Conservation (phyloP, 73 alveolate species). For the Tetrahymena borealis region DNA sequence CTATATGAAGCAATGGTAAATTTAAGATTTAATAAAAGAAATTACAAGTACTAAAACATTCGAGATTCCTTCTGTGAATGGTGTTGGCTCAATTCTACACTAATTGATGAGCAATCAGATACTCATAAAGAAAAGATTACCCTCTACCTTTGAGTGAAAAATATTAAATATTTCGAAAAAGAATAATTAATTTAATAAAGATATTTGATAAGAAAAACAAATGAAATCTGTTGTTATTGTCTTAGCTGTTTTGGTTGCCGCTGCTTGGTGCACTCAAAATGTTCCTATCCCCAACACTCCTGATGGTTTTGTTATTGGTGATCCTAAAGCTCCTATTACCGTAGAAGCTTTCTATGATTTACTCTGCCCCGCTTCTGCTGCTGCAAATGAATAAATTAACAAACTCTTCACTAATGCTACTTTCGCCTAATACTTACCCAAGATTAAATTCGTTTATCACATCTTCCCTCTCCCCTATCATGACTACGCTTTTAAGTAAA, state of each 20-base stretch:
- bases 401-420: slow-evolving; percentile 5
- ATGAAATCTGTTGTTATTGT: neutral
- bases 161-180: neutral
- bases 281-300: neutral
- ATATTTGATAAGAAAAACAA: neutral
- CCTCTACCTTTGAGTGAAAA: neutral
- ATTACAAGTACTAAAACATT: neutral
- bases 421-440: slow-evolving; percentile 14
- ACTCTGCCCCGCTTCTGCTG: slow-evolving; percentile 32
- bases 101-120: neutral
- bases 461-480: slow-evolving; percentile 42
- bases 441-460: slow-evolving; percentile 14
- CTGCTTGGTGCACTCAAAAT: neutral
- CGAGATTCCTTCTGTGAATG: neutral
- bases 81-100: neutral
- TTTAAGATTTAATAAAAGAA: neutral
- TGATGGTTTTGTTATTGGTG: neutral
- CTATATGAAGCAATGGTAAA: too few relatives aligned
- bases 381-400: slow-evolving; percentile 8
- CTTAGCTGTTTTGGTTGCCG: neutral
- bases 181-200: neutral
- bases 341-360: slow-evolving; percentile 37
- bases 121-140: neutral
- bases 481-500: slow-evolving; percentile 25
- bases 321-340: neutral